These are phyloP conservation scores for Closterium sp. DNA, from an alignment of 139 green algal genomes.

Conservation along the genomic window DNA sequence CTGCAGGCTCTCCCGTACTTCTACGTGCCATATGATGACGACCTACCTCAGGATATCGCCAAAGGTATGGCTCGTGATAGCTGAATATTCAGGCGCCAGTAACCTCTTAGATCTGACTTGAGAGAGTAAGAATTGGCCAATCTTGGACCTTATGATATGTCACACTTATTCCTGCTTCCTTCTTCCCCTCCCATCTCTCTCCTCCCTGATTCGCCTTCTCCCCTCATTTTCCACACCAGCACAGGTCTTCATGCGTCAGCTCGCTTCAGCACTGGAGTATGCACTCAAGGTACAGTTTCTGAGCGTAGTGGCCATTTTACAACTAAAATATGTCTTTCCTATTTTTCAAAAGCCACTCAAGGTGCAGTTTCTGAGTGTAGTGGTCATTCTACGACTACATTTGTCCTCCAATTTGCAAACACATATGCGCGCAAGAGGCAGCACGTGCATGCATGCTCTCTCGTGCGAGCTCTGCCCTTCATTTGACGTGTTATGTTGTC, in stretches of 20 bases:
- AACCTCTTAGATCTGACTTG: no score
- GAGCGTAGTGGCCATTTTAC: no score
- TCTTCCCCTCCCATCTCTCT: background rate
- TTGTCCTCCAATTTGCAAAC: slow-evolving; percentile 5
- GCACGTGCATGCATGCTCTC: slow-evolving; percentile 64
- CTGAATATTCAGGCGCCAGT: background rate
- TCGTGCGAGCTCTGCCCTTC: slow-evolving; percentile 68
- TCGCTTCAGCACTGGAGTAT: background rate
- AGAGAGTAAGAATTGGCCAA: no score
- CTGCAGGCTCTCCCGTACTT: slow-evolving; percentile 88
- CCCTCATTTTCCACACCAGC: background rate
- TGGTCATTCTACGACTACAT: no score
- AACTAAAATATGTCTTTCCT: no score
- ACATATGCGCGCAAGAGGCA: slow-evolving; percentile 44
- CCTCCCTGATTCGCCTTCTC: background rate
- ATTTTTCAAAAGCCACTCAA: no score
- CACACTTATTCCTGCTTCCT: no score
- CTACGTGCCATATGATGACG: slow-evolving; percentile 83
- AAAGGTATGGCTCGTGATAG: background rate
- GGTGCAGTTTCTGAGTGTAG: no score
- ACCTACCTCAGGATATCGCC: slow-evolving; percentile 65
- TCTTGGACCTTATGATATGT: no score
- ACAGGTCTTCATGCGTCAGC: background rate
- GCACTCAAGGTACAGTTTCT: background rate
- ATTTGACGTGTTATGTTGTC: no score